phyloP scores from a whole-genome alignment of 228 moss, liverwort and hornwort genomes.

The Sphagnum magellanicum region DNA sequence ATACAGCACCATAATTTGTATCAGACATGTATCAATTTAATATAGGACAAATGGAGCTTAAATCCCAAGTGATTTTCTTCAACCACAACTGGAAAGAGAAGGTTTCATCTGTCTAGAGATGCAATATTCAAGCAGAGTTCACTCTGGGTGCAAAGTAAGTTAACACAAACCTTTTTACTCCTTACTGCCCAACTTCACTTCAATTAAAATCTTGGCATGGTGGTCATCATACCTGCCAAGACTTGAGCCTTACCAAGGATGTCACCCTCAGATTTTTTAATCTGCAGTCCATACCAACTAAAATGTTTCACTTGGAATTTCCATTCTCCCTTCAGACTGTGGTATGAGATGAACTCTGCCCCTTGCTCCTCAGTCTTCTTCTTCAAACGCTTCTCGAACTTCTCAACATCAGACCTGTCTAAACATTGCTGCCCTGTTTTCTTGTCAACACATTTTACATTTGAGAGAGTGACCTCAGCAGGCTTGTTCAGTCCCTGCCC shows the following conservation, averaged over 20 bases:
- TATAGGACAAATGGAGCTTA: too few species aligned
- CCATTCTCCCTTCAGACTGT: constrained; percentile 47
- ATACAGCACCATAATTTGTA: too few species aligned
- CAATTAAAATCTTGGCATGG: too few species aligned
- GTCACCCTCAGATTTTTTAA: constrained; percentile 47
- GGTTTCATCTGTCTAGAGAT: too few species aligned
- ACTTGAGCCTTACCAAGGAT: constrained; percentile 26
- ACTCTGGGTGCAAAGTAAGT: too few species aligned
- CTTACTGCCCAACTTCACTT: too few species aligned
- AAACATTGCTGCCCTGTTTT: constrained; percentile 53
- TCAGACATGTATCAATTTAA: too few species aligned
- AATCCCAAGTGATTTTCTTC: too few species aligned
- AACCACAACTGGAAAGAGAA: too few species aligned
- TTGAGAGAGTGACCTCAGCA: constrained; percentile 50
- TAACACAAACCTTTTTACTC: too few species aligned
- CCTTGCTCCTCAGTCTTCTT: constrained; percentile 67
- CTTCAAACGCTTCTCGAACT: constrained; percentile 53
- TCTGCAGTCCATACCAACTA: constrained; percentile 42
- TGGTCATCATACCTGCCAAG: constrained; percentile 23
- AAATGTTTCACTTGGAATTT: constrained; percentile 62
- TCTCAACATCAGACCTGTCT: constrained; percentile 53
- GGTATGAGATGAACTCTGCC: constrained; percentile 50
- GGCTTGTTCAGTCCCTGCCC: constrained; percentile 61
- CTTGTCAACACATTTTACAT: constrained; percentile 65
- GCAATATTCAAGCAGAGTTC: too few species aligned